Evolutionary conservation across 2,329 filamentous ascomycete genomes (phyloP), one percentile per base, ranked within the genome.

Genomic region (Sarocladium strictum): DNA sequence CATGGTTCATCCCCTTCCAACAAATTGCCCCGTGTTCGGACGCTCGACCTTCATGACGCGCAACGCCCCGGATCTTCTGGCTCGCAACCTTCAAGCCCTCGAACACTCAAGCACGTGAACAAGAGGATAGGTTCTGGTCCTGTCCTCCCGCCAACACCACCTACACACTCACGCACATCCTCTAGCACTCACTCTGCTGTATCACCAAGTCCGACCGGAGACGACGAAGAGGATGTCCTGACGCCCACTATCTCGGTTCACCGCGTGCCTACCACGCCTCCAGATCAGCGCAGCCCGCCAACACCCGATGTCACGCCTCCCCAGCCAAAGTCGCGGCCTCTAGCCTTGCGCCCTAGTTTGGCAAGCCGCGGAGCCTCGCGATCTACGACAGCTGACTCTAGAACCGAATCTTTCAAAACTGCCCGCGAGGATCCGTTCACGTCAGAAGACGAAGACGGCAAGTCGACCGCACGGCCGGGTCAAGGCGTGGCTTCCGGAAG

Each of bases 251-350:
- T 17, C 11, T 33, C 35, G n/a, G 32, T 38, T 40, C 32, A 40
- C 21, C 33, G 23, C 54, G 63, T 74, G 10, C 78, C 78, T n/a
- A 72, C 74, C 54, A 89, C 85, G 4, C 84, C 85, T 51, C 78
- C 83, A 26, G 81, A 83, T 59, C 81, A 85, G 59, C 78, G 79
- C 63, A 88, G 83, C 61, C 85, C 85, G 15, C 87, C 86, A 29
- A 91, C 87, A 2, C 88, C 87, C 32, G 87, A 90, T 68, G 80
- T 87, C 45, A 91, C 87, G 15, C 88, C 87, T 53, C 87, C 87
- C 33, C 79, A 83, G 57, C 67, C 69, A 41, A 53, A 53, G 33
- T 68, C 67, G 35, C 75, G 74, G 55, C 69, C 75, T 15, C 74
- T 72, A 63, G 64, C 70, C 53, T 64, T 74, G 45, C 78, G 79